phyloP scores from a whole-genome alignment of 2,329 filamentous ascomycete species.

The Monosporascus ibericus region DNA sequence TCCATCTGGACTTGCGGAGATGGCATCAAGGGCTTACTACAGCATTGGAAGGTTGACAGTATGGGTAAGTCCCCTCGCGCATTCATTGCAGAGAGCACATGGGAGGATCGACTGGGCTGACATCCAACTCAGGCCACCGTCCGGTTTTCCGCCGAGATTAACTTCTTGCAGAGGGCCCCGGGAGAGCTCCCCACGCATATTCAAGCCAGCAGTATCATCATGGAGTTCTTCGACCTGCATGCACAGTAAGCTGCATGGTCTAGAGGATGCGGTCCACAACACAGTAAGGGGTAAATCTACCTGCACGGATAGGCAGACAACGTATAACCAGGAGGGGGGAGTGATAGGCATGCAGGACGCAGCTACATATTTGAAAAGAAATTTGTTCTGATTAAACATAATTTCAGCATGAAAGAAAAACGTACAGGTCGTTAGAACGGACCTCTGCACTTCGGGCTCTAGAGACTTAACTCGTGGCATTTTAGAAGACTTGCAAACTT shows the following conservation, averaged over 20 bases:
- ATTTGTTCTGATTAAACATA: no score
- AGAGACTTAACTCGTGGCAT: no score
- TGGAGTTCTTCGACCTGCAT: conserved; percentile 37
- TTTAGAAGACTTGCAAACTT: no score
- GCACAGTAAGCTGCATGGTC: conserved; percentile 12
- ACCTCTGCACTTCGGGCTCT: no score
- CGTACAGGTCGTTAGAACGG: no score
- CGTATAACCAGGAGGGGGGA: no score
- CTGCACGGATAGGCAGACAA: no score
- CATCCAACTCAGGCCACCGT: conserved; percentile 28
- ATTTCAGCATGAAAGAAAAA: no score
- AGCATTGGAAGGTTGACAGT: conserved; percentile 38
- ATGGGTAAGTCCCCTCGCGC: conserved; percentile 28
- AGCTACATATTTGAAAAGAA: no score
- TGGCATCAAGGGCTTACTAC: conserved; percentile 25
- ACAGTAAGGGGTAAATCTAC: no score
- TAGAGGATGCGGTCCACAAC: no score
- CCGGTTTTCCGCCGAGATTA: conserved; percentile 39
- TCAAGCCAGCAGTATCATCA: conserved; percentile 36
- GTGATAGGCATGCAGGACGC: no score
- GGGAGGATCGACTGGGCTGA: neutral
- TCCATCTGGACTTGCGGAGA: conserved; percentile 35
- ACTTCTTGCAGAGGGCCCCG: conserved; percentile 35
- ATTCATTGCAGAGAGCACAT: neutral
- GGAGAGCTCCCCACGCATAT: conserved; percentile 35